Percentiles rank a stretch among this genome's conserved stretches.
These are phyloP conservation scores for Chloromonas sp. DNA, from an alignment of 163 green algal species.

Conservation along the genomic window DNA sequence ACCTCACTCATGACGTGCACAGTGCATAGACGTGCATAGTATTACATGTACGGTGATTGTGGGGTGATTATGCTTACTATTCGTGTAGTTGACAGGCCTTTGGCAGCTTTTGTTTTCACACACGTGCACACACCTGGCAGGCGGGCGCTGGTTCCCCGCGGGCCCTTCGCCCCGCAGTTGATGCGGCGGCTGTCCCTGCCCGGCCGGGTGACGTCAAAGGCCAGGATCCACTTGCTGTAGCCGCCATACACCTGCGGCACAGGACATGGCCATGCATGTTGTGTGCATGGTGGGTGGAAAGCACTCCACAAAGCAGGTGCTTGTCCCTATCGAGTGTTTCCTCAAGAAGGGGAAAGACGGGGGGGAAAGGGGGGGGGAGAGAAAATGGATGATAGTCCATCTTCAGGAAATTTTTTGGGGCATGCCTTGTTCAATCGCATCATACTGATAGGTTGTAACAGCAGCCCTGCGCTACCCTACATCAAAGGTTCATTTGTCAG, in stretches of 20 bases:
- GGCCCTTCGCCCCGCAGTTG: background rate
- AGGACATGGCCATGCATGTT: background rate
- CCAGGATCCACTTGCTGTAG: conserved; percentile 14
- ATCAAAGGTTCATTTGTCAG: too few relatives aligned
- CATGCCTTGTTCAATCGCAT: background rate
- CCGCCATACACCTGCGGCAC: conserved; percentile 4
- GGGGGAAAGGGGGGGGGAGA: background rate
- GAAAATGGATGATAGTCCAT: background rate
- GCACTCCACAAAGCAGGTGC: too few relatives aligned
- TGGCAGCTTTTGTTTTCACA: background rate
- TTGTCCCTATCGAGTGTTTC: background rate
- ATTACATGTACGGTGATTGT: too few relatives aligned
- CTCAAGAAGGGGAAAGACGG: background rate
- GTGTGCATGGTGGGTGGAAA: background rate
- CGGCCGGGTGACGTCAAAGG: conserved; percentile 67
- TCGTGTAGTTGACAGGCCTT: too few relatives aligned
- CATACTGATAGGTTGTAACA: background rate
- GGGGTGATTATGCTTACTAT: too few relatives aligned
- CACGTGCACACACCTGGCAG: conserved; percentile 17
- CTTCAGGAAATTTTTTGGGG: background rate
- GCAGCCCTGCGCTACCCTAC: background rate
- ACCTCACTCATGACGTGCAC: too few relatives aligned
- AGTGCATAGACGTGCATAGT: too few relatives aligned
- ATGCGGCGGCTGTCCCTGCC: conserved; percentile 43
- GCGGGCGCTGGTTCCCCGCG: conserved; percentile 1